Conservation (phyloP, 371 early-diverging fungal genomes). For the Mucor lusitanicus region DNA sequence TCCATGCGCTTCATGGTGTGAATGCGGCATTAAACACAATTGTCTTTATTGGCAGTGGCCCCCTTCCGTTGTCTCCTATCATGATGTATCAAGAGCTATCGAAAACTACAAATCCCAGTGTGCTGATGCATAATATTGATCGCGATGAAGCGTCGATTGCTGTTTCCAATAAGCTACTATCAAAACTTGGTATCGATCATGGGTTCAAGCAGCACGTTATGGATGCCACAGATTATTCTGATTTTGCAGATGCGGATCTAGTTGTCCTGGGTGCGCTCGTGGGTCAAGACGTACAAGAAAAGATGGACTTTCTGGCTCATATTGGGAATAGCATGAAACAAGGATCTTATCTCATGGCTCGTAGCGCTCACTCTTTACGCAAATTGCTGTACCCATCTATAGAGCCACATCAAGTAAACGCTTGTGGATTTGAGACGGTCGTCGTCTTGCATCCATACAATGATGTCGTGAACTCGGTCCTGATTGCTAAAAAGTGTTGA, state of each 20-base stretch:
- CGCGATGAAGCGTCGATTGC: slow-evolving; percentile 23
- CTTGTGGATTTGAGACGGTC: slow-evolving; percentile 26
- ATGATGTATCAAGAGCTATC: slow-evolving; percentile 24
- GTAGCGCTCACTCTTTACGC: slow-evolving; percentile 44
- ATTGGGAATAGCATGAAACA: slow-evolving; percentile 29
- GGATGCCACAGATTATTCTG: slow-evolving; percentile 20
- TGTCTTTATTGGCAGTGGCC: slow-evolving; percentile 48
- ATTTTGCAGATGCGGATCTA: slow-evolving; percentile 29
- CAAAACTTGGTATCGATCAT: slow-evolving; percentile 16
- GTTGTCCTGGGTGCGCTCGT: slow-evolving; percentile 42
- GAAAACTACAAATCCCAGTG: background rate
- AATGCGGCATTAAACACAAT: slow-evolving; percentile 22
- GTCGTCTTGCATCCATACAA: slow-evolving; percentile 35
- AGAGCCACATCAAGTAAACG: slow-evolving; percentile 21
- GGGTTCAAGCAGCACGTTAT: slow-evolving; percentile 12
- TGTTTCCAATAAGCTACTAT: slow-evolving; percentile 13
- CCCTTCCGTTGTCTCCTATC: slow-evolving; percentile 45
- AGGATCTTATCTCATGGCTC: slow-evolving; percentile 29
- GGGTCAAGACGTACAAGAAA: slow-evolving; percentile 23
- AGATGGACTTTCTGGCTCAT: slow-evolving; percentile 18
- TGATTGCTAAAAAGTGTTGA: slow-evolving; percentile 31
- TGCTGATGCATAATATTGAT: slow-evolving; percentile 32
- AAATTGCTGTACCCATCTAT: slow-evolving; percentile 32
- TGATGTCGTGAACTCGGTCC: slow-evolving; percentile 39
- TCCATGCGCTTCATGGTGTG: slow-evolving; percentile 32